These are phyloP conservation scores for Solanum gandarillasii DNA, from an alignment of 257 asterid genomes.

Conservation along the genomic window DNA sequence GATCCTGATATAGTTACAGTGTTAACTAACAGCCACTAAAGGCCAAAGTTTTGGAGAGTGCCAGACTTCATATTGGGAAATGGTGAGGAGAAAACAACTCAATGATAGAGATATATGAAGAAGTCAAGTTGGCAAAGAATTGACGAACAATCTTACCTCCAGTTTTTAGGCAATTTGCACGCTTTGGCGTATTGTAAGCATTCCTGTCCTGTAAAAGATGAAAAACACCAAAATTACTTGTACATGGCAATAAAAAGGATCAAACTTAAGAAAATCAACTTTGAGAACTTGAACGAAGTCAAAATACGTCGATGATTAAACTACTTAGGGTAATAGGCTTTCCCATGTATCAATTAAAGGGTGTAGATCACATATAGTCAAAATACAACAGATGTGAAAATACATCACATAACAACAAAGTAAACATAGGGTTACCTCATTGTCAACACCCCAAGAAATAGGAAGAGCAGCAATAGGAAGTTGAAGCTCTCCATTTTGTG, in stretches of 20 bases:
- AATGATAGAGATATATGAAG: not conserved
- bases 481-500: slow-evolving; percentile 62
- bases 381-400: not conserved
- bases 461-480: slow-evolving; percentile 35
- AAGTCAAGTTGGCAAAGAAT: not conserved
- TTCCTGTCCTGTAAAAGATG: slow-evolving; percentile 49
- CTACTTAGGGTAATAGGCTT: not conserved
- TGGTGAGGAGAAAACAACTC: not conserved
- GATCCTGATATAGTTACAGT: not conserved
- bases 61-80: not conserved
- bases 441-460: slow-evolving; percentile 40
- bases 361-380: not conserved
- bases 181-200: slow-evolving; percentile 41
- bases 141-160: slow-evolving; percentile 37
- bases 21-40: not conserved
- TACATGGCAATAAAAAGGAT: not conserved
- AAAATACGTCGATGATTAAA: not conserved
- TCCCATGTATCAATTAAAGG: not conserved
- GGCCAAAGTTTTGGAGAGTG: not conserved
- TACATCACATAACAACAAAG: not conserved
- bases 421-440: slow-evolving; percentile 33
- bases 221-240: not conserved
- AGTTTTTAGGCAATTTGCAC: slow-evolving; percentile 61
- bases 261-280: not conserved
- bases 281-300: not conserved